Evolutionary conservation across 2,329 filamentous ascomycete species (phyloP), one percentile per base, ranked within the genome.

Genomic region (Exophiala sp.): DNA sequence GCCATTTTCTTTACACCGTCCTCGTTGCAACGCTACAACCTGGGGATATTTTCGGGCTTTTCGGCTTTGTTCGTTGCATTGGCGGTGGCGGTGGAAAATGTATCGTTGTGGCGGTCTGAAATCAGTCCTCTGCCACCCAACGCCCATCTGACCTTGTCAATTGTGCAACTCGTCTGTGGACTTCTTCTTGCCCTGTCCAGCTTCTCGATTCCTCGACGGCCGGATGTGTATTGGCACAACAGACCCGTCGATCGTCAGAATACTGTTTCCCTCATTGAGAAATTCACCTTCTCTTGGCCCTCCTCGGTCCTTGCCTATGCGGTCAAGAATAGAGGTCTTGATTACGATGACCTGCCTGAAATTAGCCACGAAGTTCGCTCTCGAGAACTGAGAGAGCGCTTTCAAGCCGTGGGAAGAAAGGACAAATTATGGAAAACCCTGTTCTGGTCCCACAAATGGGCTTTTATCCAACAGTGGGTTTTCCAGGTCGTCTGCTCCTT

Each of bases 211-310:
- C 83, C 83, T 2, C 76, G 86, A 37, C 75, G 86, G 9, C 86
- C 86, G 2, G 73, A 82, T 46, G 80, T 89, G 14, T 86, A 74
- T 61, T 70, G 75, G 60, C 64, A 81, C 32, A 80, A 73, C 21
- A 70, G 73, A 40, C 63, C 73, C 2, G 82, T 91, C 24, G 85
- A 90, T 62, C 70, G 71, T 13, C 75, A 84, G 67, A 75, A 73
- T 59, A 83, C 82, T 0, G 73, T 72, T 2, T 81, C 82, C 1
- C 77, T 81, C 1, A 70, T 84, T 41, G 74, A 69, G 43, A 77
- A 80, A 43, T 80, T 80, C 61, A 85, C 78, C 5, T 90, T 82
- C 68, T 69, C 71, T 42, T 91, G 85, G 85, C 73, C 78, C 1
- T 66, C 64, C 1, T 64, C 68, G 2, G 59, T 88, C 0, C 72